phyloP scores from a whole-genome alignment of 2,329 filamentous ascomycete species.

The Zymoseptoria brevis region DNA sequence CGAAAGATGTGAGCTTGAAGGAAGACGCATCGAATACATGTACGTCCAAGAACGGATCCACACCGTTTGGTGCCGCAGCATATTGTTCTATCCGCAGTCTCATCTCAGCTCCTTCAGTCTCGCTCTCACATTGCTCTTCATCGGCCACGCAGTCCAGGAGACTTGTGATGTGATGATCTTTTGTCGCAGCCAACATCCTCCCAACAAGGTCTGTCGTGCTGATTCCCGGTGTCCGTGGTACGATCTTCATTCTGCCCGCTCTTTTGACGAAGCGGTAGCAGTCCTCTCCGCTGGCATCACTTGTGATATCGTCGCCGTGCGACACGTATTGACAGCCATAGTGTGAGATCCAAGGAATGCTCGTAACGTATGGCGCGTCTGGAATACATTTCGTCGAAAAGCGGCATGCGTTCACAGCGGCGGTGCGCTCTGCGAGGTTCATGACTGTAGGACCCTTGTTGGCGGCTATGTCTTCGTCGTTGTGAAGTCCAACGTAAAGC shows the following conservation, averaged over 20 bases:
- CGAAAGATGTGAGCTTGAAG: slow-evolving; percentile 48
- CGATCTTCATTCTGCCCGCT: slow-evolving; percentile 88
- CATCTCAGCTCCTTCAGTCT: slow-evolving; percentile 57
- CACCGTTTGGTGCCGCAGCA: slow-evolving; percentile 76
- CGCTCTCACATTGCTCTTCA: slow-evolving; percentile 20
- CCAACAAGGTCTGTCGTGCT: slow-evolving; percentile 97
- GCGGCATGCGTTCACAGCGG: slow-evolving; percentile 87
- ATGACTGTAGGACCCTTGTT: slow-evolving; percentile 99
- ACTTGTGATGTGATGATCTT: slow-evolving; percentile 82
- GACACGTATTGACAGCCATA: slow-evolving; percentile 95
- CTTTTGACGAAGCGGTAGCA: slow-evolving; percentile 97
- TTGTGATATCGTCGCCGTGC: slow-evolving; percentile 95
- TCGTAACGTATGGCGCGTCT: slow-evolving; percentile 88
- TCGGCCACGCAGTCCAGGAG: slow-evolving; percentile 24
- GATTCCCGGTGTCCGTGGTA: slow-evolving; percentile 92
- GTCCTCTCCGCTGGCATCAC: slow-evolving; percentile 85
- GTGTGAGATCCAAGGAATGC: slow-evolving; percentile 85
- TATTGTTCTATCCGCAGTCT: slow-evolving; percentile 72
- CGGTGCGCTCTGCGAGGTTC: slow-evolving; percentile 82
- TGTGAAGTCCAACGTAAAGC: slow-evolving; percentile 88
- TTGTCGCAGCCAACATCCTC: slow-evolving; percentile 94
- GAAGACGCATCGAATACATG: slow-evolving; percentile 41
- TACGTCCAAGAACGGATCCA: slow-evolving; percentile 69
- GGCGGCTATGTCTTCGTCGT: slow-evolving; percentile 86
- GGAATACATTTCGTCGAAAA: slow-evolving; percentile 84